Conservation (phyloP, 768 basidiomycete species). For the Lactarius sp. region DNA sequence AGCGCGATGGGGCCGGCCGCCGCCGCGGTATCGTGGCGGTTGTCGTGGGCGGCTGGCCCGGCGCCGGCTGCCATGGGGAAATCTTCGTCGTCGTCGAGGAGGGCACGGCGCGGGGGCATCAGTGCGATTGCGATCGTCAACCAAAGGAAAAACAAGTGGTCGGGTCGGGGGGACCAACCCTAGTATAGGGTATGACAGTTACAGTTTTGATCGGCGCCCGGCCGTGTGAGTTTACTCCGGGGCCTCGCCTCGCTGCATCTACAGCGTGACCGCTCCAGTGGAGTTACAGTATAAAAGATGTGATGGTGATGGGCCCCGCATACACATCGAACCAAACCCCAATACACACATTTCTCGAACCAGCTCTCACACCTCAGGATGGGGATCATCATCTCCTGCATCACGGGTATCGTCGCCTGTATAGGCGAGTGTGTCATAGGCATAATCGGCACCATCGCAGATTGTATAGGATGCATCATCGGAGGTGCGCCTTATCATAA, state of each 20-base stretch:
- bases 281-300: neutral
- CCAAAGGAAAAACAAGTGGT: no score
- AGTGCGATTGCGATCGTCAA: neutral
- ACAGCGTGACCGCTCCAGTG: no score
- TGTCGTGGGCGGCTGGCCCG: neutral
- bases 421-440: slow-evolving; percentile 41
- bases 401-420: slow-evolving; percentile 34
- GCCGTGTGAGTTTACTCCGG: no score
- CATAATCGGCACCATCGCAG: slow-evolving; percentile 38
- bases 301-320: neutral
- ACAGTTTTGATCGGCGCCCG: no score
- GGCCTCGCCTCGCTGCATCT: no score
- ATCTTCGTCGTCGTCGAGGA: slow-evolving; percentile 24
- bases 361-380: neutral
- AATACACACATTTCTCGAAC: neutral
- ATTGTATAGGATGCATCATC: slow-evolving; percentile 45
- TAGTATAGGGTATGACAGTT: no score
- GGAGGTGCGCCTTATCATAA: slow-evolving; percentile 31
- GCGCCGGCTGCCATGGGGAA: slow-evolving; percentile 17
- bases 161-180: no score
- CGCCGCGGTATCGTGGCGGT: neutral
- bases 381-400: slow-evolving; percentile 21
- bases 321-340: no score
- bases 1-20: slow-evolving; percentile 10
- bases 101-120: slow-evolving; percentile 24